These are phyloP conservation scores for Piloderma croceum DNA, from an alignment of 768 basidiomycete genomes.

Conservation along the genomic window DNA sequence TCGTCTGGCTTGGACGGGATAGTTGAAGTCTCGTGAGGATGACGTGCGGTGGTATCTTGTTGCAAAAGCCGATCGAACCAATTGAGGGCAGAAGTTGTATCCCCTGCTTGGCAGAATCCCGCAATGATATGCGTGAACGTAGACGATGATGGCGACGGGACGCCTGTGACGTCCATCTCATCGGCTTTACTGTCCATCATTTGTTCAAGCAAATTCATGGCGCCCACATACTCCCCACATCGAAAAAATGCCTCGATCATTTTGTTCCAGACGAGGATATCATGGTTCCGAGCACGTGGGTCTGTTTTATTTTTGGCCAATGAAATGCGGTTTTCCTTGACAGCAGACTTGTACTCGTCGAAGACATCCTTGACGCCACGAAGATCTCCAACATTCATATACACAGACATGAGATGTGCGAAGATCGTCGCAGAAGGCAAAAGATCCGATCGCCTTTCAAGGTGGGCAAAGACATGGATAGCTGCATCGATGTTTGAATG, in stretches of 20 bases:
- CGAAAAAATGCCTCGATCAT: constrained; percentile 76
- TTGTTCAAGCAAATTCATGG: constrained; percentile 57
- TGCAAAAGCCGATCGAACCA: constrained; percentile 69
- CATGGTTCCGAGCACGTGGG: constrained; percentile 17
- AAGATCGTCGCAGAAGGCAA: constrained; percentile 36
- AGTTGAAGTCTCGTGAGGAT: constrained; percentile 39
- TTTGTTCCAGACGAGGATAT: constrained; percentile 60
- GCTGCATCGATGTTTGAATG: constrained; percentile 56
- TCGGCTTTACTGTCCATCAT: constrained; percentile 54
- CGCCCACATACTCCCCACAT: constrained; percentile 55
- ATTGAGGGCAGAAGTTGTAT: constrained; percentile 53
- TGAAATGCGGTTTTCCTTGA: constrained; percentile 31
- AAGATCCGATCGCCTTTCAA: constrained; percentile 41
- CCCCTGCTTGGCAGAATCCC: constrained; percentile 60
- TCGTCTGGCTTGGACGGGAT: constrained; percentile 47
- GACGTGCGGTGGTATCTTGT: constrained; percentile 27
- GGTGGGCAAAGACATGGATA: constrained; percentile 56
- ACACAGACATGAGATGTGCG: constrained; percentile 52
- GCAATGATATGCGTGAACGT: constrained; percentile 61
- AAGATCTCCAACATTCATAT: constrained; percentile 47
- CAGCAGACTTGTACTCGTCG: constrained; percentile 45
- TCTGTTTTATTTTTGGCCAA: constrained; percentile 21
- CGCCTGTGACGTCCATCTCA: constrained; percentile 31
- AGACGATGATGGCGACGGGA: constrained; percentile 53
- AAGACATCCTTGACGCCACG: constrained; percentile 56